Evolutionary conservation across 441 rosid genomes (phyloP).

Genomic region (Adansonia grandidieri): DNA sequence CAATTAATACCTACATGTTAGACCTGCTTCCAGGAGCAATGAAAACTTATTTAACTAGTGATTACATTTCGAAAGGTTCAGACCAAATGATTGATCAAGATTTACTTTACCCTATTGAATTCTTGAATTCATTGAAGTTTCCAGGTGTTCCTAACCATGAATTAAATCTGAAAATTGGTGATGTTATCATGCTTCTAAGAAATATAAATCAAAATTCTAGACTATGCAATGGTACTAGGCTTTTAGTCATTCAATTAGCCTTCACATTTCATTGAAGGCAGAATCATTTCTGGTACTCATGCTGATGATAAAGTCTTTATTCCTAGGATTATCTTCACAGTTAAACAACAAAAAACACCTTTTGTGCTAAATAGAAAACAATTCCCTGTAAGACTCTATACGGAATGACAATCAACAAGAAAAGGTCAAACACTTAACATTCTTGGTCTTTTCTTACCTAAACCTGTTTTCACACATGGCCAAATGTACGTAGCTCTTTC

Average conservation of each 20-base stretch:
- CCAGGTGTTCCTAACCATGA: neutral
- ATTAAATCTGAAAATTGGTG: neutral
- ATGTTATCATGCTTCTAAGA: neutral
- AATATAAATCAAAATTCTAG: neutral
- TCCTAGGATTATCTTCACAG: too few relatives aligned
- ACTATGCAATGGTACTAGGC: neutral
- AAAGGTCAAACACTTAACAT: neutral
- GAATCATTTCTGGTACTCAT: too few relatives aligned
- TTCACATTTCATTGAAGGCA: too few relatives aligned
- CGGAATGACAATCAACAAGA: too few relatives aligned
- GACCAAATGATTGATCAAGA: neutral
- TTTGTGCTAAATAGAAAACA: too few relatives aligned
- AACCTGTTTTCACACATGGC: too few relatives aligned
- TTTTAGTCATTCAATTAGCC: neutral
- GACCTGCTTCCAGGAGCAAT: rapidly evolving
- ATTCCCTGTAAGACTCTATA: too few relatives aligned
- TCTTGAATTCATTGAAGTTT: neutral
- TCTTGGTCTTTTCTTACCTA: too few relatives aligned
- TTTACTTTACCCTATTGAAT: neutral
- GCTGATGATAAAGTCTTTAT: too few relatives aligned
- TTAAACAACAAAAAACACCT: too few relatives aligned
- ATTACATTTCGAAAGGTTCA: neutral
- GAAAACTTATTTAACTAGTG: neutral
- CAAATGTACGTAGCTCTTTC: too few relatives aligned
- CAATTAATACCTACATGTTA: neutral